Percentiles rank a stretch among this genome's conserved stretches.
phyloP scores from a whole-genome alignment of 192 early-diverging fungal species.

The Coemansia sp. region DNA sequence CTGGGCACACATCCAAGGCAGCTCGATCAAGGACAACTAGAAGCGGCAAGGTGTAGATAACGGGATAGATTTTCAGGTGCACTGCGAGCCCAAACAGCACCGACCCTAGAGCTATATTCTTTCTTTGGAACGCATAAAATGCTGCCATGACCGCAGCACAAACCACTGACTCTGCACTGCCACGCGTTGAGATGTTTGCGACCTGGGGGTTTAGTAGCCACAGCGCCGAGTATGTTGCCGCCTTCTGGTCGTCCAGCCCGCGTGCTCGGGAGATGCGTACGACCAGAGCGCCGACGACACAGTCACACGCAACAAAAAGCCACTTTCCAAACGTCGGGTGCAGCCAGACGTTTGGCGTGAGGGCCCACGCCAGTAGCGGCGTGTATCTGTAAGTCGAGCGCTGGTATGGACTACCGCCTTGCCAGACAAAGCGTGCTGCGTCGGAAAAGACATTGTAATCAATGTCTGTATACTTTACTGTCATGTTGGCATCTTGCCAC shows the following conservation, averaged over 20 bases:
- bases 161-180: constrained; percentile 87
- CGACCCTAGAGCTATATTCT: constrained; percentile 52
- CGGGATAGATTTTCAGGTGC: constrained; percentile 97
- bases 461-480: constrained; percentile 98
- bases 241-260: constrained; percentile 53
- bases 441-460: constrained; percentile 98
- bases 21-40: constrained; percentile 57
- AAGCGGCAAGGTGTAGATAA: constrained; percentile 88
- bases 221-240: constrained; percentile 58
- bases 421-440: constrained; percentile 75
- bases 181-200: constrained; percentile 92
- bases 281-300: constrained; percentile 73
- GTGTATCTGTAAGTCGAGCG: constrained; percentile 98
- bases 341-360: constrained; percentile 80
- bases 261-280: constrained; percentile 43
- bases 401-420: constrained; percentile 75
- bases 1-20: constrained; percentile 3
- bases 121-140: constrained; percentile 66
- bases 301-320: constrained; percentile 82
- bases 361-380: constrained; percentile 83
- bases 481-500: constrained; percentile 81
- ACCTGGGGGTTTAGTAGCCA: constrained; percentile 97
- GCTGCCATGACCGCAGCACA: constrained; percentile 73
- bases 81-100: constrained; percentile 85
- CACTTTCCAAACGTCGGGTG: constrained; percentile 83